These are phyloP conservation scores for Hypoxylon rickii DNA, from an alignment of 495 filamentous ascomycete genomes.

Conservation along the genomic window DNA sequence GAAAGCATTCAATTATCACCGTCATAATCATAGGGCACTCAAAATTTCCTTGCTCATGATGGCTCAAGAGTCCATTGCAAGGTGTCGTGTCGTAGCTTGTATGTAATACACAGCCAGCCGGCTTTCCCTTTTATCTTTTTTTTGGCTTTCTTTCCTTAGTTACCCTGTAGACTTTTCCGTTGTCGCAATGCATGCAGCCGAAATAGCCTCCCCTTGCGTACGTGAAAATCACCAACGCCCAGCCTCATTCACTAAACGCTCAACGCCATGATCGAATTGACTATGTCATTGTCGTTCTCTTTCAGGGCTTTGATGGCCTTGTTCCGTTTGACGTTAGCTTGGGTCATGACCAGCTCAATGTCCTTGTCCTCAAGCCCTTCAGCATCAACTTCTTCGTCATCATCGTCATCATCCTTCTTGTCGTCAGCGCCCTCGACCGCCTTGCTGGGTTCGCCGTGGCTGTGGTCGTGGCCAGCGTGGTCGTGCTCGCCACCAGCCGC, in stretches of 20 bases:
- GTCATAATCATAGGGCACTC: not conserved
- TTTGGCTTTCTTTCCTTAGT: no score
- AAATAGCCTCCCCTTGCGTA: not conserved
- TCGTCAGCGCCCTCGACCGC: slow-evolving; percentile 67
- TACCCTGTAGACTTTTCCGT: slow-evolving; percentile 23
- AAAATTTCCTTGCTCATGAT: slow-evolving; percentile 9
- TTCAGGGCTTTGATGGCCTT: slow-evolving; percentile 98
- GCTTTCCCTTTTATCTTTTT: slow-evolving; percentile 18
- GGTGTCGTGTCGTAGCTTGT: slow-evolving; percentile 37
- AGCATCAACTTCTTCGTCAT: slow-evolving; percentile 94
- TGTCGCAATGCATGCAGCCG: slow-evolving; percentile 28
- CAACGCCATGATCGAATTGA: slow-evolving; percentile 99
- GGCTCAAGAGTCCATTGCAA: slow-evolving; percentile 25
- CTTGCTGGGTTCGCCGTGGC: slow-evolving; percentile 72
- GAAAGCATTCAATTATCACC: no score
- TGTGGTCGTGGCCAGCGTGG: slow-evolving; percentile 67
- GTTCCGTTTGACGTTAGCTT: slow-evolving; percentile 93
- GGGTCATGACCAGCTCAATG: slow-evolving; percentile 98
- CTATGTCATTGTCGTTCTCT: slow-evolving; percentile 99
- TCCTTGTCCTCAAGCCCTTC: slow-evolving; percentile 95
- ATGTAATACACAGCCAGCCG: slow-evolving; percentile 24
- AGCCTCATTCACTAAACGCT: slow-evolving; percentile 72
- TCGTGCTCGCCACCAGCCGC: slow-evolving; percentile 49
- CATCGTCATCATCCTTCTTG: slow-evolving; percentile 85
- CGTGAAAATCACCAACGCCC: not conserved